Conservation (phyloP, 768 basidiomycete species). For the Leccinum disarticulatum region DNA sequence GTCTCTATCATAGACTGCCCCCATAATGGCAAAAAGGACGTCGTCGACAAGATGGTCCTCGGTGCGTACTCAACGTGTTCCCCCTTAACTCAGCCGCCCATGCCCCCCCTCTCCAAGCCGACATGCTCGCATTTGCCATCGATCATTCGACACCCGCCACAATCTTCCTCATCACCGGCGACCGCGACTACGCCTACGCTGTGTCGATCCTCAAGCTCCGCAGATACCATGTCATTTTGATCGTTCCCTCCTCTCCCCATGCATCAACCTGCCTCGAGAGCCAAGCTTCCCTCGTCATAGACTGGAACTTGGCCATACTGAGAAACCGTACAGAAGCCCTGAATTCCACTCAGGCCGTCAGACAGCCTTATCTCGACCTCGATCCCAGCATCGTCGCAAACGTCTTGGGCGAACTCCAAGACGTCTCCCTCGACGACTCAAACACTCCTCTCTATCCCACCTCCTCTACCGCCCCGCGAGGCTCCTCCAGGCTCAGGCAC, state of each 20-base stretch:
- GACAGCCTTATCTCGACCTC: slow-evolving; percentile 28
- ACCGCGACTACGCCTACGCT: slow-evolving; percentile 68
- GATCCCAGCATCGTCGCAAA: slow-evolving; percentile 22
- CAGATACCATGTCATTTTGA: slow-evolving; percentile 50
- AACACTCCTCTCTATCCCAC: slow-evolving; percentile 8
- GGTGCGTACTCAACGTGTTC: slow-evolving; percentile 25
- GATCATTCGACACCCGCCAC: slow-evolving; percentile 56
- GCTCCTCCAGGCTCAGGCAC: slow-evolving; percentile 13
- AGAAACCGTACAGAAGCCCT: slow-evolving; percentile 27
- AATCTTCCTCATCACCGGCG: slow-evolving; percentile 62
- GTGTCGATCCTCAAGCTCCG: slow-evolving; percentile 56
- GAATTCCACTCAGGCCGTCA: slow-evolving; percentile 14
- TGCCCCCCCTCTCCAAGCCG: slow-evolving; percentile 41
- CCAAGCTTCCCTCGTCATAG: slow-evolving; percentile 53
- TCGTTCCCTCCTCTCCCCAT: slow-evolving; percentile 40
- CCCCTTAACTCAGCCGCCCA: slow-evolving; percentile 4
- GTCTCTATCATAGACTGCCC: slow-evolving; percentile 41
- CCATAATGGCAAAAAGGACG: slow-evolving; percentile 35
- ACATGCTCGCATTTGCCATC: slow-evolving; percentile 66
- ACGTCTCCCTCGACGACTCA: slow-evolving; percentile 13
- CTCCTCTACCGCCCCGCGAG: slow-evolving; percentile 1
- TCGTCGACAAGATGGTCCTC: slow-evolving; percentile 49
- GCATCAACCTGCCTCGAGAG: slow-evolving; percentile 47
- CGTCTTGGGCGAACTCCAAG: slow-evolving; percentile 25
- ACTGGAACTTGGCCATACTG: slow-evolving; percentile 48